Conservation (phyloP, 1,284 basidiomycete species). For the Puccinia triticina region DNA sequence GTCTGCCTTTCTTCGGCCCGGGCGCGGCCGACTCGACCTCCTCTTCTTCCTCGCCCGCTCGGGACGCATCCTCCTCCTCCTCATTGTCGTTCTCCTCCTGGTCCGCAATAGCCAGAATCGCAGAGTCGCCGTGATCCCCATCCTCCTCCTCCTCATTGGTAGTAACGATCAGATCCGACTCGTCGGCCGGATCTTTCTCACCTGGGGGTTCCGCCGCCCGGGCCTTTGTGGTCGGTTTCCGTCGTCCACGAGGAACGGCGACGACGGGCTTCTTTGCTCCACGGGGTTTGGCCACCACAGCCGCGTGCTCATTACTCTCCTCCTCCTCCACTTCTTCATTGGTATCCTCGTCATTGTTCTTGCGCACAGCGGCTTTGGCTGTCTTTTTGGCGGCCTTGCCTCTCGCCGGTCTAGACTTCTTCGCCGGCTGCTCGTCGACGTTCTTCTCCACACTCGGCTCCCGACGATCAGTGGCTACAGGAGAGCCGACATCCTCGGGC, state of each 20-base stretch:
- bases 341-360: background rate
- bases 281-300: background rate
- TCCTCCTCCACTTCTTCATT: background rate
- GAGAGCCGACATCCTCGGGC: background rate
- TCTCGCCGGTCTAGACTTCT: background rate
- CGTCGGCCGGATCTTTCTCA: background rate
- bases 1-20: background rate
- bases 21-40: background rate
- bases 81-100: background rate
- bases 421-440: background rate
- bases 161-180: conserved; percentile 9
- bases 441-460: background rate
- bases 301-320: background rate
- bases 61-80: background rate
- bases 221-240: conserved; percentile 1
- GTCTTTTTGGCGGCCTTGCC: conserved; percentile 11
- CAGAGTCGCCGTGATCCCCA: background rate
- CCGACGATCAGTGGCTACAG: background rate
- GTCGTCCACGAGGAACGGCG: conserved; percentile 4
- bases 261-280: background rate
- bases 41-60: background rate
- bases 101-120: background rate
- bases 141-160: background rate
- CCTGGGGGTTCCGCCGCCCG: background rate
- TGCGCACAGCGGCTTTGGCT: background rate